Percentiles rank a stretch among this genome's conserved stretches.
Conservation (phyloP, 164 flowering plant species). For the Magnolia sinica region DNA sequence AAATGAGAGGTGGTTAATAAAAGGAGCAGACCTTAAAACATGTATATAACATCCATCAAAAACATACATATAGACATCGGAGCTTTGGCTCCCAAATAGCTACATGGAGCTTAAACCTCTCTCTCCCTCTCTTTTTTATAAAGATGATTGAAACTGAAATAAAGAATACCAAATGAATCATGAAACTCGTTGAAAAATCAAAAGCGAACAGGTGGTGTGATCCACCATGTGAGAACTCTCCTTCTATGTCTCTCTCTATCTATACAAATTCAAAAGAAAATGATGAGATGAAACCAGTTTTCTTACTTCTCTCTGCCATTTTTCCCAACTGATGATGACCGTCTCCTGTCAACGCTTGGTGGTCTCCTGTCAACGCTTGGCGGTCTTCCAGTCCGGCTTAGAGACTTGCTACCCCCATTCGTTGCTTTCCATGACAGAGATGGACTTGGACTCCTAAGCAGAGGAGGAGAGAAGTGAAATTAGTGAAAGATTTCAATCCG, state of each 20-base stretch:
- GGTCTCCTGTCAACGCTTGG: conserved; percentile 48
- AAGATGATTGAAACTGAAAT: neutral
- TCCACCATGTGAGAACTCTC: conserved; percentile 1
- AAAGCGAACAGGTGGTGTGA: conserved; percentile 6
- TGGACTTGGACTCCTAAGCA: conserved; percentile 35
- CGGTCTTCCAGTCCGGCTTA: conserved; percentile 41
- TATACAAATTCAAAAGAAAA: conserved; percentile 6
- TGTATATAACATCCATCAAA: too few species aligned
- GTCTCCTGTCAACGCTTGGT: conserved; percentile 45
- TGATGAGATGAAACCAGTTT: conserved; percentile 43
- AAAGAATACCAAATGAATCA: neutral
- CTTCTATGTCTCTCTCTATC: too few species aligned
- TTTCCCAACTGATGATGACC: conserved; percentile 26
- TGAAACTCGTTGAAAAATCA: neutral
- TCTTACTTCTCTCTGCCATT: conserved; percentile 30
- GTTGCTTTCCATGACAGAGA: conserved; percentile 56
- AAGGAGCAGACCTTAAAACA: neutral
- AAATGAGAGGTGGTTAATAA: neutral
- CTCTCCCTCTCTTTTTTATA: neutral
- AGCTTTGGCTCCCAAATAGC: neutral
- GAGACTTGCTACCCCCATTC: conserved; percentile 31
- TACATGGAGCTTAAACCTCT: neutral
- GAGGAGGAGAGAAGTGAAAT: neutral
- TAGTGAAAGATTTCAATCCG: neutral
- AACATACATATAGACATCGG: neutral